Conservation (phyloP, 2,329 filamentous ascomycete genomes). For the Scytalidium sp. region DNA sequence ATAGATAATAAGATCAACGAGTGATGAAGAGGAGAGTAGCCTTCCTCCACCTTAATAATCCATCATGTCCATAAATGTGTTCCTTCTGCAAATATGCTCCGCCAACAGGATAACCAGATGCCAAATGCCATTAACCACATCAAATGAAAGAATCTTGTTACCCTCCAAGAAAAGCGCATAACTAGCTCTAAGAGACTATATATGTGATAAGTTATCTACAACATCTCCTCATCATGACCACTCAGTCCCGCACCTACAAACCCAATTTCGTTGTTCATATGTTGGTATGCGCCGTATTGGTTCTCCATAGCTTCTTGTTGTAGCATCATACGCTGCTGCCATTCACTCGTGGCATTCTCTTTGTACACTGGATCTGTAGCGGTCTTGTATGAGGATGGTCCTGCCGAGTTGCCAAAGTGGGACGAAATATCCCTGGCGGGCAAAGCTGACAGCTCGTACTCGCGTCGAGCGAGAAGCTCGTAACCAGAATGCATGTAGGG, state of each 20-base stretch:
- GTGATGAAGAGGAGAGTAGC: neutral
- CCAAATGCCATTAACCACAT: neutral
- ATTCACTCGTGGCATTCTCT: constrained; percentile 20
- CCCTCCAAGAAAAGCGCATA: neutral
- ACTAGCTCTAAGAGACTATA: neutral
- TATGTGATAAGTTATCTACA: constrained; percentile 21
- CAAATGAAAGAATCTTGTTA: neutral
- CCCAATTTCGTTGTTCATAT: constrained; percentile 18
- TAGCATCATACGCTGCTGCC: constrained; percentile 18
- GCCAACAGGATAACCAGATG: neutral
- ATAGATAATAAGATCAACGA: neutral
- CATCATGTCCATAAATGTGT: neutral
- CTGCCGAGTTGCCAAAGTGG: constrained; percentile 39
- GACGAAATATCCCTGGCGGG: constrained; percentile 39
- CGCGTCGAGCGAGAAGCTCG: constrained; percentile 62
- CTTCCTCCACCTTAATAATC: neutral
- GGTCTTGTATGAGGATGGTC: constrained; percentile 43
- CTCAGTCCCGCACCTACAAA: constrained; percentile 12
- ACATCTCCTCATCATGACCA: constrained; percentile 29
- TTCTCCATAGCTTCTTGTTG: constrained; percentile 28
- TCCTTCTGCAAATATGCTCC: neutral
- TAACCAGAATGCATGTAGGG: constrained; percentile 87
- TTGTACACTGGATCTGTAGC: constrained; percentile 69
- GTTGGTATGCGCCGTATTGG: constrained; percentile 22
- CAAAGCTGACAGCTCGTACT: constrained; percentile 53